Conservation (phyloP, 352 stramenopile species). For the Achlya hypogyna region DNA sequence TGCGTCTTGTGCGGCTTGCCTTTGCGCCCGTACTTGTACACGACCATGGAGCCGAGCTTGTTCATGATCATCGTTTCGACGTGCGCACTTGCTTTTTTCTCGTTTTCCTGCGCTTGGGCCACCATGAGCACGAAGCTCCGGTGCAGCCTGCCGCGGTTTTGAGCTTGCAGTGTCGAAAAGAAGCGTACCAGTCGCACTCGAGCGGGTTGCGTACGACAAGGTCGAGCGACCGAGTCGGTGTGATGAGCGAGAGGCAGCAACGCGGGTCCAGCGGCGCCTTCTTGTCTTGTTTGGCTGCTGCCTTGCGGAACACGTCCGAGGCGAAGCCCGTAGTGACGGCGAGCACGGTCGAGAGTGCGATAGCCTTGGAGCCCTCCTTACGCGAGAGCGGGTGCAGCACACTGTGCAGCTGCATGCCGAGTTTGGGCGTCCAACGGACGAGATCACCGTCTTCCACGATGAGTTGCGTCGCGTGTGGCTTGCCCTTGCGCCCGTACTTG, state of each 20-base stretch:
- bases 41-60: conserved; percentile 53
- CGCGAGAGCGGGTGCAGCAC: conserved; percentile 21
- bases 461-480: conserved; percentile 58
- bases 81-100: conserved; percentile 61
- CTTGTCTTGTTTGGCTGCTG: conserved; percentile 57
- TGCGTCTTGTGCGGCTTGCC: conserved; percentile 75
- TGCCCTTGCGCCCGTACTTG: conserved; percentile 76
- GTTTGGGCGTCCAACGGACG: conserved; percentile 73
- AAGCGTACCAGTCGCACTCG: conserved; percentile 54
- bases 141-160: conserved; percentile 36
- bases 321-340: conserved; percentile 41
- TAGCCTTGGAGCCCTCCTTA: conserved; percentile 34
- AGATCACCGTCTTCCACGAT: conserved; percentile 71
- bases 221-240: conserved; percentile 60
- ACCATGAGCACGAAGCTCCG: conserved; percentile 68
- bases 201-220: conserved; percentile 54
- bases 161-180: too few relatives aligned
- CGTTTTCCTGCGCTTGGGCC: conserved; percentile 57
- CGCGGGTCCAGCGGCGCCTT: conserved; percentile 40
- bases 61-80: conserved; percentile 81
- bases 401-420: conserved; percentile 15
- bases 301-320: conserved; percentile 54
- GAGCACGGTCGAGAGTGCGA: conserved; percentile 41
- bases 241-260: conserved; percentile 75
- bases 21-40: conserved; percentile 74